Evolutionary conservation across 306 rosid species (phyloP), one percentile per base, ranked within the genome.

Genomic region (Medicago lupulina): DNA sequence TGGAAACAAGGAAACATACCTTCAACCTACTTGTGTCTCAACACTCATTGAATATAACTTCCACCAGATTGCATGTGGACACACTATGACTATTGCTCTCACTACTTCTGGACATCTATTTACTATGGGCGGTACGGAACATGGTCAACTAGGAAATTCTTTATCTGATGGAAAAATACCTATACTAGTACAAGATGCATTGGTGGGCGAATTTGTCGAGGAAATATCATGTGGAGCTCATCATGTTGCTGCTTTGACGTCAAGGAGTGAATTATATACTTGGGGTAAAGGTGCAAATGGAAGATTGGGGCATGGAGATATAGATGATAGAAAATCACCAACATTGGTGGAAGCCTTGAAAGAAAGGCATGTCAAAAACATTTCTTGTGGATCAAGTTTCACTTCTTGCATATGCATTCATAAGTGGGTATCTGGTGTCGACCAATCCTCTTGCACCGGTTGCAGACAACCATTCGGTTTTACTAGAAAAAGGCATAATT

Each of bases 201-300:
- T 96, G 79, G 97, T 90, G 4, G 98, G 97, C 64, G 99, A 96
- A 77, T 90, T 85, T 90, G 99, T 90, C 23, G 98, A 92, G 83
- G 96, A 92, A 77, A 88, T 96, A 76, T 80, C 99, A 21, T 96
- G 99, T 71, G 98, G 99, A 43, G 80, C 90, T 31, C 83, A 81
- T 80, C 99, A 96, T 86, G 92, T 85, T 63, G 96, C 90, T 49
- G 93, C 87, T 38, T 80, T 96, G 65, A 96, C 99, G 31, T 92
- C 99, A 69, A 89, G 99, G 87, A 96, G 95, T 80, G 98, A 96
- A 83, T 85, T 96, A 14, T 90, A 80, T 79, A 90, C 99, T 36
- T 96, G 99, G 99, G 99, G 98, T 8, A 90, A 57, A 84, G 99
- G 99, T 68, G 89, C 88, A 63, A 96, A 89, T 80, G 99, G 99